Evolutionary conservation across 192 early-diverging fungal species (phyloP).

Genomic region (Backusella westeae): DNA sequence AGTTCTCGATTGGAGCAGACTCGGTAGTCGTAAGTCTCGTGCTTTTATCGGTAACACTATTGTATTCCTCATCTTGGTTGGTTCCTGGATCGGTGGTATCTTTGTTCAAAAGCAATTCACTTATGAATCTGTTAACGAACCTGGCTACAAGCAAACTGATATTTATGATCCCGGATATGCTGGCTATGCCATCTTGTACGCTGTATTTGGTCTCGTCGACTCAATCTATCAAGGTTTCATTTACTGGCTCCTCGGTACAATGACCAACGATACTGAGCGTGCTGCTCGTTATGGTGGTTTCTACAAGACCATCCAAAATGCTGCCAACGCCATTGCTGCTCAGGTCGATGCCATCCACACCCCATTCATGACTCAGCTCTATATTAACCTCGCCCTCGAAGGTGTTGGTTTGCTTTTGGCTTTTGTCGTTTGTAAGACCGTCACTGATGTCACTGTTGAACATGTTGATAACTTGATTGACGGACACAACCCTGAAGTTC

Average conservation of each 20-base stretch:
- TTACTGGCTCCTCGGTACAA: constrained; percentile 87
- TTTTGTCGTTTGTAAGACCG: constrained; percentile 23
- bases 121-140: constrained; percentile 26
- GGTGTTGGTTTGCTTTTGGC: constrained; percentile 31
- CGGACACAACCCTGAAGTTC: constrained; percentile 13
- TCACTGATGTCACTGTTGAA: constrained; percentile 35
- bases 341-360: constrained; percentile 61
- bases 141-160: constrained; percentile 14
- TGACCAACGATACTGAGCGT: constrained; percentile 77
- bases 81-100: constrained; percentile 64
- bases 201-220: constrained; percentile 75
- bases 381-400: constrained; percentile 22
- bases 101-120: constrained; percentile 57
- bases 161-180: constrained; percentile 39
- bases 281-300: constrained; percentile 76
- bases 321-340: constrained; percentile 69
- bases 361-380: constrained; percentile 46
- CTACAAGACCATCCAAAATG: constrained; percentile 90
- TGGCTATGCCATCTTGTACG: constrained; percentile 67
- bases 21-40: constrained; percentile 57
- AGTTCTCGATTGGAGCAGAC: constrained; percentile 61
- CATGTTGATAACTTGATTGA: constrained; percentile 27
- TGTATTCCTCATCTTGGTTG: constrained; percentile 50
- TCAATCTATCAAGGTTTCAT: constrained; percentile 79
- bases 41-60: constrained; percentile 58